These are phyloP conservation scores for Vigna nakashimae DNA, from an alignment of 306 rosid species.

Conservation along the genomic window DNA sequence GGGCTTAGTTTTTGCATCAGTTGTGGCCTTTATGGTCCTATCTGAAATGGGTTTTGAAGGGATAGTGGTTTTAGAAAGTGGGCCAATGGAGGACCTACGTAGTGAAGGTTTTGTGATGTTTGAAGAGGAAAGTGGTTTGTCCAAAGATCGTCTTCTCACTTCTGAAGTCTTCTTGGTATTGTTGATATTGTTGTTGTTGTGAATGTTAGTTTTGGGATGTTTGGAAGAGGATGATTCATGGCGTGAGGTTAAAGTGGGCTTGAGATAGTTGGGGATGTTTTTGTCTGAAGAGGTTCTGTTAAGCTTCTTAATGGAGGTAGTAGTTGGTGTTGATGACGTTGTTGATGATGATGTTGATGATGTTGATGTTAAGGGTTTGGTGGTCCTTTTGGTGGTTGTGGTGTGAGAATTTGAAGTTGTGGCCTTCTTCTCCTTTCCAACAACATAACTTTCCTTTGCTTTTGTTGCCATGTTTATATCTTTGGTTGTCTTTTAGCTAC, in stretches of 20 bases:
- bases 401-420: constrained; percentile 41
- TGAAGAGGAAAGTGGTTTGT: constrained; percentile 53
- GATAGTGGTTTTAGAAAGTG: constrained; percentile 11
- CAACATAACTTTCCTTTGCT: constrained; percentile 43
- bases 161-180: neutral
- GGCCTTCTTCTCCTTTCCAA: constrained; percentile 57
- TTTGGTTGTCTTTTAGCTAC: neutral
- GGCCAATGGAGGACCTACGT: constrained; percentile 19
- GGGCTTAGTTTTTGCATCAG: constrained; percentile 29
- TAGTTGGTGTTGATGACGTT: neutral
- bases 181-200: neutral
- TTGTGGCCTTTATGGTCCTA: constrained; percentile 25
- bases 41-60: constrained; percentile 36
- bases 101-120: constrained; percentile 22
- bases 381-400: constrained; percentile 36
- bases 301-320: constrained; percentile 14
- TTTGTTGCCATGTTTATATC: constrained; percentile 58
- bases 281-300: constrained; percentile 41
- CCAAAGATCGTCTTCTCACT: constrained; percentile 61
- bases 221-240: constrained; percentile 19
- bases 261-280: constrained; percentile 60
- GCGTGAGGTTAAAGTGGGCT: constrained; percentile 57
- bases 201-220: neutral
- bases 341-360: neutral
- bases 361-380: constrained; percentile 42